Percentiles rank a stretch among this genome's conserved stretches.
These are phyloP conservation scores for Ceratocystis albifundus DNA, from an alignment of 2,329 filamentous ascomycete genomes.

Conservation along the genomic window DNA sequence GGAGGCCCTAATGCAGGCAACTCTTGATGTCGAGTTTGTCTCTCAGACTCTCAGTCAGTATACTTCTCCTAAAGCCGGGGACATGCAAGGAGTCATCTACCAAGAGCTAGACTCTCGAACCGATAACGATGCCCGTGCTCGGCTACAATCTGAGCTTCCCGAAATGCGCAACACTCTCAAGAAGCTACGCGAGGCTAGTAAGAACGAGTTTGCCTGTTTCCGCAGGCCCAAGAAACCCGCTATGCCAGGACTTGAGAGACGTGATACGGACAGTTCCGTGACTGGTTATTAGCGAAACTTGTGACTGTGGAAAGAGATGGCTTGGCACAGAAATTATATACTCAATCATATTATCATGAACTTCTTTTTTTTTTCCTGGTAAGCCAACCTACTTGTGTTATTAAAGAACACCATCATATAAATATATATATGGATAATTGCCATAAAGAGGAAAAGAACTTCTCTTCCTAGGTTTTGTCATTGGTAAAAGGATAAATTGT, in stretches of 20 bases:
- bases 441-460: background rate
- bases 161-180: slow-evolving; percentile 84
- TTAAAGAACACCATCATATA: background rate
- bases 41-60: slow-evolving; percentile 87
- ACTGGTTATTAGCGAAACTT: background rate
- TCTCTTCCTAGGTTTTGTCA: background rate
- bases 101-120: slow-evolving; percentile 80
- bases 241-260: slow-evolving; percentile 20
- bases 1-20: slow-evolving; percentile 85
- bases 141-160: slow-evolving; percentile 74
- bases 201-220: slow-evolving; percentile 81
- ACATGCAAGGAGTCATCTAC: slow-evolving; percentile 83
- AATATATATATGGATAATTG: background rate
- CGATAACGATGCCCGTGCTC: slow-evolving; percentile 69
- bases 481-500: background rate
- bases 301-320: background rate
- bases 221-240: slow-evolving; percentile 45
- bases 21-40: slow-evolving; percentile 91
- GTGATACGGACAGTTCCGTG: slow-evolving; percentile 18
- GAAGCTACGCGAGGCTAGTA: slow-evolving; percentile 65
- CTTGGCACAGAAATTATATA: background rate
- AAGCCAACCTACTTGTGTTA: background rate
- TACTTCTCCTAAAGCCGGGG: slow-evolving; percentile 68
- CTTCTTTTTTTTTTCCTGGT: background rate
- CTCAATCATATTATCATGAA: background rate